Evolutionary conservation across 2,329 filamentous ascomycete genomes (phyloP), one percentile per base, ranked within the genome.

Genomic region (Phaeophleospora eucalypticola): DNA sequence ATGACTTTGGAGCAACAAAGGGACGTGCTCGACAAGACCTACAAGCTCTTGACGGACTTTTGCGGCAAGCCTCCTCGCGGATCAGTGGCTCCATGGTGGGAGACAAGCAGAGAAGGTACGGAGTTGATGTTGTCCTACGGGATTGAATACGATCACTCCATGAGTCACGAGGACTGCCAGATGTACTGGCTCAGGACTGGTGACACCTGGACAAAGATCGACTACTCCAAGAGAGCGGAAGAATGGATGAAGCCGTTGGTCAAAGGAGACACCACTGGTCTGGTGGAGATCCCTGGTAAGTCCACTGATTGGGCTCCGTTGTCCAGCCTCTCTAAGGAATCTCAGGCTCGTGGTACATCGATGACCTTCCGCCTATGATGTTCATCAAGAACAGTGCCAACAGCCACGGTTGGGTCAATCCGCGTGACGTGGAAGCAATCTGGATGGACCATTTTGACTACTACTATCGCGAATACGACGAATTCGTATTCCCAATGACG

Each of bases 401-500:
- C 54, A 78, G 73, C 12, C 81, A 84, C 54, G 82, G 82, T 3
- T 83, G 67, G 67, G 70, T 73, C 1, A 60, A 57, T 16, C 69
- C 76, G 1, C 67, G 76, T 15, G 80, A 82, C 47, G 74, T 83
- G 0, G 80, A 84, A 54, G 77, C 80, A 18, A 75, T 83, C 27
- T 84, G 80, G 80, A 71, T 74, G 64, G 79, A 83, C 47, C 80
- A 84, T 53, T 84, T 84, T 43, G 77, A 83, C 57, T 87, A 87
- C 65, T 87, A 84, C 58, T 88, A 88, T 63, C 72, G 83, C 24
- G 83, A 88, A 63, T 84, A 86, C 52, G 83, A 88, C 58, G 82
- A 86, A 57, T 87, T 87, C 52, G 76, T 87, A 43, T 88, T 88
- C 56, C 84, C 84, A 0, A 84, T 87, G 68, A 87, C 84, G 0